Evolutionary conservation across 2,329 filamentous ascomycete genomes (phyloP), one percentile per base, ranked within the genome.

Genomic region (Podosphaera aphanis): DNA sequence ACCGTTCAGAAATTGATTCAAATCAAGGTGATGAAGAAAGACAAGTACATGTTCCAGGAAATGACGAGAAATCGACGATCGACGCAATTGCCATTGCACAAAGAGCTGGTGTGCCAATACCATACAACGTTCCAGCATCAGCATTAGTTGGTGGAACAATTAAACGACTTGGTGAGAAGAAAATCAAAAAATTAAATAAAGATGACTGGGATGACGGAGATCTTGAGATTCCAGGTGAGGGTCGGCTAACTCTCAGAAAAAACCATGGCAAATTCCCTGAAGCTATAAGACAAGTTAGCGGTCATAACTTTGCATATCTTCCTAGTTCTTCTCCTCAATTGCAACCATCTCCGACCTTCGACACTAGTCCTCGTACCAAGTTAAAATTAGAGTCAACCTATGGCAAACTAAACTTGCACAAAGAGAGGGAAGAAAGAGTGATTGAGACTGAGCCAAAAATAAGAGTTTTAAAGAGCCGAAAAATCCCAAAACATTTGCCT

Each of bases 71-170:
- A 51, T 83, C 83, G 1, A 92, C 81, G 8, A 65, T 78, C 54
- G 81, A 92, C 58, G 86, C 90, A 49, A 88, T 98, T 55, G 74
- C 82, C 20, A 82, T 84, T 5, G 88, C 86, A 29, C 81, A 84
- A 57, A 78, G 77, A 59, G 86, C 85, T 21, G 90, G 90, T 53
- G 93, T 98, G 51, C 88, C 90, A 5, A 74, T 95, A 47, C 90
- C 90, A 23, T 68, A 74, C 44, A 86, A 86, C 58, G 76, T 95
- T 27, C 85, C 88, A 1, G 75, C 82, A 25, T 93, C 88, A 18
- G 90, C 90, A 25, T 67, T 98, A 37, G 73, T 90, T 60, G 88
- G 88, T 45, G 90, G 90, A 45, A 88, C 85, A 8, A 95, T 95
- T 58, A 93, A 92, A 64, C 72, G 86, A 53, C 69, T 95, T 29